A percentile compares a stretch with the other conserved stretches of the same genome.
These are phyloP conservation scores for Nemania bipapillata DNA, from an alignment of 2,329 filamentous ascomycete species.

Conservation along the genomic window DNA sequence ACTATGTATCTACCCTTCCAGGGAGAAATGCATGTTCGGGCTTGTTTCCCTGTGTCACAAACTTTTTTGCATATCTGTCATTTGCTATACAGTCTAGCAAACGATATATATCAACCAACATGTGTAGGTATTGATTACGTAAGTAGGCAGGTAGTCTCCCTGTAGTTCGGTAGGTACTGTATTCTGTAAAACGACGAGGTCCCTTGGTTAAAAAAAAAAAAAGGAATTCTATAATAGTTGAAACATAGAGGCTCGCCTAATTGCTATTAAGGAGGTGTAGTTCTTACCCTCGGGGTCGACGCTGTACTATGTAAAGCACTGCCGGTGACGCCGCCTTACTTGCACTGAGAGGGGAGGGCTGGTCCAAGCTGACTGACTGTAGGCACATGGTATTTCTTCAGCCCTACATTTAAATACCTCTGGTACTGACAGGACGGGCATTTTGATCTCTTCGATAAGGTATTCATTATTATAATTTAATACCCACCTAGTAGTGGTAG, in stretches of 20 bases:
- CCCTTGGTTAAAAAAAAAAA: too few relatives aligned
- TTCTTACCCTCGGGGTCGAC: neutral
- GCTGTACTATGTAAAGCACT: constrained; percentile 1
- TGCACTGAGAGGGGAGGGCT: neutral
- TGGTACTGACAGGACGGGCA: too few relatives aligned
- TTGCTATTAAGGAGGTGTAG: neutral
- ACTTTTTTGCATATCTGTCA: neutral
- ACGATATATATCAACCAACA: neutral
- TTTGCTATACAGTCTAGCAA: neutral
- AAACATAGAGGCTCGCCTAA: neutral
- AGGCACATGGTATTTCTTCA: neutral
- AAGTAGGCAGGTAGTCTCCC: too few relatives aligned
- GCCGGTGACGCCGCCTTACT: constrained; percentile 24
- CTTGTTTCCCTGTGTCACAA: constrained; percentile 4
- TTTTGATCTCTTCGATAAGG: too few relatives aligned
- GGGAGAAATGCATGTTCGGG: neutral
- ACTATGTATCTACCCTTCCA: neutral
- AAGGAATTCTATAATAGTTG: neutral
- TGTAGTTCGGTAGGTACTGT: too few relatives aligned
- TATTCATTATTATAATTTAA: too few relatives aligned
- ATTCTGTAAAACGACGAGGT: neutral
- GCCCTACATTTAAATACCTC: neutral
- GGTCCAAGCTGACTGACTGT: neutral
- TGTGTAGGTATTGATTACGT: neutral
- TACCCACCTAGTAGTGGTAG: too few relatives aligned